Evolutionary conservation across 139 green algal genomes (phyloP).

Genomic region (Chlamydomonas schloesseri): DNA sequence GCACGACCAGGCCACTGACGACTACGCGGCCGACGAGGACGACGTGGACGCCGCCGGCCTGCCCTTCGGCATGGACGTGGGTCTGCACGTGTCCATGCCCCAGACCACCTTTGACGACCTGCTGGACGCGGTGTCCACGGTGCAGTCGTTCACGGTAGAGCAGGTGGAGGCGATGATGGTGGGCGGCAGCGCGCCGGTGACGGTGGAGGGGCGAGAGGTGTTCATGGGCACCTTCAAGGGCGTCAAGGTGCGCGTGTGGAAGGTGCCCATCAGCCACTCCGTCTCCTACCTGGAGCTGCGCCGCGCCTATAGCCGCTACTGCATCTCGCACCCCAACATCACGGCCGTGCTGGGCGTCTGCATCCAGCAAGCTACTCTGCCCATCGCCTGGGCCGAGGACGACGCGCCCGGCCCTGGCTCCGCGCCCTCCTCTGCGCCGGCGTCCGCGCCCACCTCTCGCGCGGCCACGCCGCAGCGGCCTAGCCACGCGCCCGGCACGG

Average conservation of each 20-base stretch:
- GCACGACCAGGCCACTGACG: constrained; percentile 46
- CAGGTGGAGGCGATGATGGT: constrained; percentile 59
- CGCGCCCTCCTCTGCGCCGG: neutral
- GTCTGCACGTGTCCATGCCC: constrained; percentile 55
- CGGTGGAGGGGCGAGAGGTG: constrained; percentile 56
- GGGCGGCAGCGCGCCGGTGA: constrained; percentile 39
- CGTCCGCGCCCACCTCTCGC: constrained; percentile 5
- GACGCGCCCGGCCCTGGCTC: constrained; percentile 2
- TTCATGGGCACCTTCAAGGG: constrained; percentile 62
- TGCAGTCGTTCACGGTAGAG: constrained; percentile 60
- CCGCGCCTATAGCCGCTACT: constrained; percentile 62
- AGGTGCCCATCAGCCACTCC: constrained; percentile 50
- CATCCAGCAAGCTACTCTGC: constrained; percentile 53
- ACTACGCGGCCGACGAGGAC: constrained; percentile 17
- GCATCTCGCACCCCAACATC: constrained; percentile 69
- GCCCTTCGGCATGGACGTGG: neutral
- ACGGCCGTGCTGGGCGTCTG: constrained; percentile 66
- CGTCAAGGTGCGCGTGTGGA: constrained; percentile 61
- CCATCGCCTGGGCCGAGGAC: constrained; percentile 17
- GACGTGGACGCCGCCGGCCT: neutral
- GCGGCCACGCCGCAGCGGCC: constrained; percentile 25
- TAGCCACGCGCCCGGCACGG: neutral
- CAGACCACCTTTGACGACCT: constrained; percentile 55
- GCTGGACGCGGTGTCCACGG: constrained; percentile 59
- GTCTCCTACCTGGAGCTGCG: constrained; percentile 65